Percentiles rank a stretch among this genome's conserved stretches.
phyloP scores from a whole-genome alignment of 495 filamentous ascomycete genomes.

The Podospora anserina region DNA sequence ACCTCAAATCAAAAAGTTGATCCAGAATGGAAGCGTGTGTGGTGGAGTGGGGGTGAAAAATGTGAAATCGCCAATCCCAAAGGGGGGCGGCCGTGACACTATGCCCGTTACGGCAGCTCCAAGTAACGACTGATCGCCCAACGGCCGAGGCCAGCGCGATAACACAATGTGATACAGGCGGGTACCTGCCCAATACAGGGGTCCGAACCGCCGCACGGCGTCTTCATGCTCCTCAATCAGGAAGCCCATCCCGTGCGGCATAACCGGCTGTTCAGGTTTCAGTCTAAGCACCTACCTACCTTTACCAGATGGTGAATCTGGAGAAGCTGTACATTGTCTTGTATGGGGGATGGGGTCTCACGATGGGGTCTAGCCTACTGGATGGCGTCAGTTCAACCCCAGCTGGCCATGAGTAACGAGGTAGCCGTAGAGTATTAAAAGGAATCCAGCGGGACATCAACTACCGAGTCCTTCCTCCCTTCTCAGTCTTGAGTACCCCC shows the following conservation, averaged over 20 bases:
- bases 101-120: constrained; percentile 16
- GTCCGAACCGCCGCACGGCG: not conserved
- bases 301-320: not conserved
- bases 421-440: not conserved
- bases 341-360: not conserved
- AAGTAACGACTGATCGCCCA: not conserved
- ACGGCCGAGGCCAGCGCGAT: constrained; percentile 4
- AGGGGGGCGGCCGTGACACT: constrained; percentile 3
- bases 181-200: constrained; percentile 12
- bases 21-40: not conserved
- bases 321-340: not conserved
- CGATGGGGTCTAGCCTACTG: not conserved
- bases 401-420: not conserved
- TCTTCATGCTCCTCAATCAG: constrained; percentile 11
- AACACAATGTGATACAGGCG: not conserved
- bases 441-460: not conserved
- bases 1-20: not conserved
- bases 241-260: constrained; percentile 8
- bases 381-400: not conserved
- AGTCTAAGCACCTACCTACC: not conserved
- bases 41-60: not conserved
- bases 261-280: not conserved
- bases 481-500: not conserved
- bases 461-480: not conserved
- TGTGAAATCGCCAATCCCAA: not conserved